Conservation (phyloP, 2,329 filamentous ascomycete genomes). For the Claviceps purpurea region DNA sequence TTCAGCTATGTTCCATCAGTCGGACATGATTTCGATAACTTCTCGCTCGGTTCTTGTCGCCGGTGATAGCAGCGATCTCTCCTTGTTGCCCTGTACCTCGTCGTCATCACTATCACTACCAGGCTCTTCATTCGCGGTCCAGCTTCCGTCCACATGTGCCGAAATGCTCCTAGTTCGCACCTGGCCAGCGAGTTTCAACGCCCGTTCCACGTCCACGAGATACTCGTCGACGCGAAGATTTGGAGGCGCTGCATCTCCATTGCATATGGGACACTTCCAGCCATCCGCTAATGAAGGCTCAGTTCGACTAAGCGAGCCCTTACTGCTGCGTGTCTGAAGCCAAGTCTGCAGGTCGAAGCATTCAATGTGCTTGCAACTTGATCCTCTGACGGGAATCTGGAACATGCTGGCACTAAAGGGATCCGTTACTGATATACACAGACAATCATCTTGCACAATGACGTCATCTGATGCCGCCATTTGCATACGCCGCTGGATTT, state of each 20-base stretch:
- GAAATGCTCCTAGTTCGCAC: conserved; percentile 17
- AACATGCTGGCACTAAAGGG: conserved; percentile 55
- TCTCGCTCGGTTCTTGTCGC: background rate
- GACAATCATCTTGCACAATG: conserved; percentile 39
- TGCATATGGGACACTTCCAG: conserved; percentile 83
- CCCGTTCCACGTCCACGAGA: conserved; percentile 45
- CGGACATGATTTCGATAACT: conserved; percentile 18
- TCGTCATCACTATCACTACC: conserved; percentile 12
- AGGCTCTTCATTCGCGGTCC: conserved; percentile 19
- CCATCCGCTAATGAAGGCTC: conserved; percentile 50
- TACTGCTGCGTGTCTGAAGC: conserved; percentile 49
- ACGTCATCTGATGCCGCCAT: conserved; percentile 41
- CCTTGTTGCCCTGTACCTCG: background rate
- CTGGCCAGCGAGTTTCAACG: conserved; percentile 25
- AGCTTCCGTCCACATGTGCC: conserved; percentile 18
- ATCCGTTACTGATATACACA: conserved; percentile 49
- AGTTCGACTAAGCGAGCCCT: conserved; percentile 15
- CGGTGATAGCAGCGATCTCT: background rate
- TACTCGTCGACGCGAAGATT: conserved; percentile 63
- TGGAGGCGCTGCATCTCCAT: conserved; percentile 59
- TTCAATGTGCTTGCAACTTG: conserved; percentile 60
- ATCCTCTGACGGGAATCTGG: conserved; percentile 57
- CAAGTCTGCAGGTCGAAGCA: conserved; percentile 85
- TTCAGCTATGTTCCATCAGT: conserved; percentile 1
- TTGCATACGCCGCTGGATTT: conserved; percentile 39